A percentile compares a stretch with the other conserved stretches of the same genome.
Conservation (phyloP, 2,329 filamentous ascomycete species). For the Xylariaceae sp. region DNA sequence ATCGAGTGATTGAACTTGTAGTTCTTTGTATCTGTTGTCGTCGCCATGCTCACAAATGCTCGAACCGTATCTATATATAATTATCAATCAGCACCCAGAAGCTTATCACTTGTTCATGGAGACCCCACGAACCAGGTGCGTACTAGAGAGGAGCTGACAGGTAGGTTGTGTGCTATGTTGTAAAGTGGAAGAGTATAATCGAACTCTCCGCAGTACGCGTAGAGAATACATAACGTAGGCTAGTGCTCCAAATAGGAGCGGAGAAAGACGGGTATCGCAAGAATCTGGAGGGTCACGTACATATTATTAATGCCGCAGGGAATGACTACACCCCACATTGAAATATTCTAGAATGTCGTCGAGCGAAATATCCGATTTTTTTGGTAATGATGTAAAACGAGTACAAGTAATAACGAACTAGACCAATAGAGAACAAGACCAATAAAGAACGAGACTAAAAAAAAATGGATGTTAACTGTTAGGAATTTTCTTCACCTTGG, state of each 20-base stretch:
- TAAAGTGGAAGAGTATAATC: constrained; percentile 36
- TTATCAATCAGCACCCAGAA: neutral
- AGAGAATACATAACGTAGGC: constrained; percentile 39
- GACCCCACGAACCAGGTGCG: neutral
- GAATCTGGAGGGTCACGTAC: neutral
- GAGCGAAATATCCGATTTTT: too few species aligned
- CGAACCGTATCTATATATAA: constrained; percentile 27
- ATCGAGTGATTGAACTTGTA: constrained; percentile 94
- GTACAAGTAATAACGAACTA: too few species aligned
- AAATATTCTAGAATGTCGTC: too few species aligned
- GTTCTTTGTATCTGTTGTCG: constrained; percentile 72
- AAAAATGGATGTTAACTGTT: too few species aligned
- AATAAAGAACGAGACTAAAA: too few species aligned
- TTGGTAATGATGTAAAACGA: too few species aligned
- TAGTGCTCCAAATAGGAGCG: too few species aligned
- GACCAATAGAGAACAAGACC: too few species aligned
- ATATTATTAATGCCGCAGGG: too few species aligned
- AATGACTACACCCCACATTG: too few species aligned
- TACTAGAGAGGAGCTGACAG: constrained; percentile 17
- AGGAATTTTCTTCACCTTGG: constrained; percentile 15
- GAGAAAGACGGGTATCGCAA: neutral
- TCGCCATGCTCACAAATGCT: constrained; percentile 61
- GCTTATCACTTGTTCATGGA: neutral
- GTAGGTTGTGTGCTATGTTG: constrained; percentile 30
- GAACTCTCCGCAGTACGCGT: constrained; percentile 37